Percentiles rank a stretch among this genome's conserved stretches.
Conservation (phyloP, 441 rosid species). For the Flueggea neowawraea region DNA sequence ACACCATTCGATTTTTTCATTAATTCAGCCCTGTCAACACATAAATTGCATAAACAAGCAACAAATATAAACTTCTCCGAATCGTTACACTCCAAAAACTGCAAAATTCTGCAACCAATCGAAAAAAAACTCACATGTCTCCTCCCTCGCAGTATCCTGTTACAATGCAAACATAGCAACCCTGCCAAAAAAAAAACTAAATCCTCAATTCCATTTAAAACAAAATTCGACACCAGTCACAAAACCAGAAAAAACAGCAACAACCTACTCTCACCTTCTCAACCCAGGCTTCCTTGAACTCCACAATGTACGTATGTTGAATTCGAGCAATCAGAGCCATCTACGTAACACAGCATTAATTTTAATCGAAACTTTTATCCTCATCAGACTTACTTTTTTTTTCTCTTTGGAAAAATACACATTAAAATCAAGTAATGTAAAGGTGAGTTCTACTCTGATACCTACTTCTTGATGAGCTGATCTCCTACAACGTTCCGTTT, state of each 20-base stretch:
- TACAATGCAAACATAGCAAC: conserved; percentile 97
- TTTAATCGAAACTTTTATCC: background rate
- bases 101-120: conserved; percentile 8
- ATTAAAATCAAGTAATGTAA: too few relatives aligned
- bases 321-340: conserved; percentile 91
- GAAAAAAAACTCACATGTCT: conserved; percentile 75
- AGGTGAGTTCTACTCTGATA: background rate
- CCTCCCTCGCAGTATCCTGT: conserved; percentile 99
- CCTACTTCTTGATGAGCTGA: conserved; percentile 97
- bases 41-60: conserved; percentile 5
- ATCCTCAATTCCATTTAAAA: background rate
- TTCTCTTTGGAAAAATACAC: background rate
- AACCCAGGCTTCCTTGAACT: conserved; percentile 99
- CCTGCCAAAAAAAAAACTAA: conserved; percentile 42
- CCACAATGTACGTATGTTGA: conserved; percentile 87
- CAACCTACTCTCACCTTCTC: conserved; percentile 53
- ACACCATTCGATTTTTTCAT: conserved; percentile 91
- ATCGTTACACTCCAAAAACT: conserved; percentile 7
- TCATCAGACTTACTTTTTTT: background rate
- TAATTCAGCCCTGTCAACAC: conserved; percentile 69
- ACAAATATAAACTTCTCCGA: too few relatives aligned
- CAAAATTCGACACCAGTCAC: too few relatives aligned
- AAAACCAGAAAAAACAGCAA: too few relatives aligned
- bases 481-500: conserved; percentile 92
- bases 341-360: conserved; percentile 21